Base-by-base conservation (phyloP, 2,329 filamentous ascomycete genomes). In the Rutstroemia sp. region DNA sequence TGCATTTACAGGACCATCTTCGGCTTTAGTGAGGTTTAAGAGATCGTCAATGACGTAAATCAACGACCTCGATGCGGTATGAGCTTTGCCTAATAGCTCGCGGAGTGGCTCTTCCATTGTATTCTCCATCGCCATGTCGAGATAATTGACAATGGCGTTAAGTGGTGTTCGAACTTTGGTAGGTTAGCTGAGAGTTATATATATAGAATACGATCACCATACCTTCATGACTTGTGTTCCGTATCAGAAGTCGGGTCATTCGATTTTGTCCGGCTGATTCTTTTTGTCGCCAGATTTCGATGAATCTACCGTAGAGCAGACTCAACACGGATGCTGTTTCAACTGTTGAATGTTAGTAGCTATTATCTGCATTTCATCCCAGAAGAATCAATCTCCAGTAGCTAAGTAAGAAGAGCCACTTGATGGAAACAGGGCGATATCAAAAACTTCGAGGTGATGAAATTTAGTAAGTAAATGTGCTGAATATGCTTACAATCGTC, bases 41-140 rank as follows among this genome's bases (percentile, higher is more conserved):
- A 96, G 76, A 68, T 96, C 91, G 61, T 96, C 96, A 72, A 96
- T 95, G 8, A 95, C 90, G 68, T 95, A 95, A 3, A 96, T 92
- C 25, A 96, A 74, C 0, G 90, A 95, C 67, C 95, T 95, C 0
- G 91, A 96, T 5, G 91, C 91, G 0, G 90, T 95, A 67, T 96
- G 89, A 0, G 91, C 95, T 62, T 84, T 86, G 0, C 86, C 79
- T 5, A 96, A 75, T 58, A 94, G 95, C 5, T 96, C 90, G 17
- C 92, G 78, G 0, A 89, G 95, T 67, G 95, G 91, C 16, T 81
- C 74, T 60, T 95, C 90, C 2, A 96, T 74, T 0, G 76, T 74
- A 0, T 89, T 89, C 71, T 96, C 91, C 1, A 96, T 73, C 0
- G 91, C 91, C 61, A 96, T 95, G 64, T 96, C 91, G 1, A 96